Evolutionary conservation across 1,284 basidiomycete species (phyloP).

Genomic region (Austroboletus niveus): DNA sequence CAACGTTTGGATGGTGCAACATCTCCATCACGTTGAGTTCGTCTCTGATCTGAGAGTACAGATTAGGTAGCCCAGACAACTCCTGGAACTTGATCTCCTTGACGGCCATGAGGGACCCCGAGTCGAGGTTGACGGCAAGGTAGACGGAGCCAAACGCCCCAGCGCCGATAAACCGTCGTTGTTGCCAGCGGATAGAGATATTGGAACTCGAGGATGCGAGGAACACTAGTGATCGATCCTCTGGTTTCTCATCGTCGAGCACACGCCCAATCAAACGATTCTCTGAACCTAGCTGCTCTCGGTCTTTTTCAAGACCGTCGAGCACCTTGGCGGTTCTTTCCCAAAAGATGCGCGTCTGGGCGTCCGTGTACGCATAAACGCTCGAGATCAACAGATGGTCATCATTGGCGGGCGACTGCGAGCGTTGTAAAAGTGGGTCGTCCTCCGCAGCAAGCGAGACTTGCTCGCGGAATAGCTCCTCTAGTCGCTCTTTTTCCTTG

Average conservation of each 20-base stretch:
- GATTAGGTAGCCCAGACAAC: slow-evolving; percentile 74
- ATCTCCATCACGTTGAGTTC: slow-evolving; percentile 99
- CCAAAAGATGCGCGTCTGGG: slow-evolving; percentile 70
- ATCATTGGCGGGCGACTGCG: slow-evolving; percentile 34
- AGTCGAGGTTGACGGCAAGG: slow-evolving; percentile 94
- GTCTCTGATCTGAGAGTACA: slow-evolving; percentile 94
- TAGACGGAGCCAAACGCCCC: slow-evolving; percentile 99
- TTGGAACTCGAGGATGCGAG: slow-evolving; percentile 92
- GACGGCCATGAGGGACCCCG: slow-evolving; percentile 97
- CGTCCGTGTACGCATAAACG: slow-evolving; percentile 51
- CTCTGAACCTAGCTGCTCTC: slow-evolving; percentile 62
- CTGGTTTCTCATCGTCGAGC: slow-evolving; percentile 86
- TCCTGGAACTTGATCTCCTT: slow-evolving; percentile 99
- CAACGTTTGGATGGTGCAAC: slow-evolving; percentile 96
- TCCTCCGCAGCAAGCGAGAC: slow-evolving; percentile 50
- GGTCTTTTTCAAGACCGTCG: slow-evolving; percentile 59
- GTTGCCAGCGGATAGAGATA: slow-evolving; percentile 98
- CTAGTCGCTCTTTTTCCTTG: slow-evolving; percentile 82
- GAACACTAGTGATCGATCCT: slow-evolving; percentile 89
- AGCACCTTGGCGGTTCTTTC: slow-evolving; percentile 65
- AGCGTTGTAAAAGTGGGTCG: slow-evolving; percentile 44
- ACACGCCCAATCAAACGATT: slow-evolving; percentile 84
- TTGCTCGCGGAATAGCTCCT: slow-evolving; percentile 67
- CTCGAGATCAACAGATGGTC: slow-evolving; percentile 37
- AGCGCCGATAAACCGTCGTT: slow-evolving; percentile 95